Evolutionary conservation across 306 rosid species (phyloP), one percentile per base, ranked within the genome.

Genomic region (Cicer cuneatum): DNA sequence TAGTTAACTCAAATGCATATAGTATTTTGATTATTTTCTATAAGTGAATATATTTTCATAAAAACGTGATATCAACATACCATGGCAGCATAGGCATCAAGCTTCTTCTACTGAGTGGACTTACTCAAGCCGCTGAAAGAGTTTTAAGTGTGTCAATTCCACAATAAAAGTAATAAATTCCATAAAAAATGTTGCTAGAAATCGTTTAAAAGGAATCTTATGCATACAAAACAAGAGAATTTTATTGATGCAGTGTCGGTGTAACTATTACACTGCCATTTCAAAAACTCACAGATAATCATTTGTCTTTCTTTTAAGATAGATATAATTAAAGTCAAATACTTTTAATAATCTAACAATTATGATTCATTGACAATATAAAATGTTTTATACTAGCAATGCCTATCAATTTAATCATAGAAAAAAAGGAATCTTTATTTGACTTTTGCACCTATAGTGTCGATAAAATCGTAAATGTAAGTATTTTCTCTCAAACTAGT

Each of bases 71-170:
- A 68, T 68, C 52, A 33, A 67, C 83, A 67, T 68, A 84, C 87
- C 85, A 74, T 45, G 60, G 88, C 88, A 65, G 88, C 88, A 69
- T 74, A 84, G 14, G 88, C 85, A 70, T 84, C 88, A 21, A 57
- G 60, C 42, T 78, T 74, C 66, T 49, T 78, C 56, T 81, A 73
- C 76, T 40, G 79, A 19, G 78, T 56, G 46, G 73, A 69, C 79
- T 70, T 78, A n/a, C 76, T 74, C 52, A 84, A 78, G 11, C 85
- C 85, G 83, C 87, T 84, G 83, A 69, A 84, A 80, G 52, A 72
- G 66, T 80, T 51, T 35, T 13, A 59, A 48, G 65, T 7, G 5
- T 45, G 73, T 80, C 46, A 83, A 16, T 71, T 74, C 21, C 46
- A 61, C 2, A 37, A 1, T 38, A 19, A 3, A 53, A 53, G 33